These are phyloP conservation scores for Xylaria sp. DNA, from an alignment of 495 filamentous ascomycete species.

Conservation along the genomic window DNA sequence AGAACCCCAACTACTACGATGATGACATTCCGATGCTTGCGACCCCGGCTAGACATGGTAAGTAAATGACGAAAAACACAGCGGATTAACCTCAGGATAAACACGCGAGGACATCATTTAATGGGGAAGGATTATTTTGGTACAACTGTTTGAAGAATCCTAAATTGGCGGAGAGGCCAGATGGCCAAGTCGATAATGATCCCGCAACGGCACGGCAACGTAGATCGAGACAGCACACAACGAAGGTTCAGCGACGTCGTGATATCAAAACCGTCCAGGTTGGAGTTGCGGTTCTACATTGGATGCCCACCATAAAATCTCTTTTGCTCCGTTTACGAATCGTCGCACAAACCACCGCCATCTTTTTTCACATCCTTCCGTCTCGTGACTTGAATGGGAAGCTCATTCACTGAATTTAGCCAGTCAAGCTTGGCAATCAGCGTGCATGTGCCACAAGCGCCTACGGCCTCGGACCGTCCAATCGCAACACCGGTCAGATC, in stretches of 20 bases:
- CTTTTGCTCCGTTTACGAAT: not conserved
- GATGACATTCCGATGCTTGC: slow-evolving; percentile 8
- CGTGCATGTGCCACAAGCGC: not conserved
- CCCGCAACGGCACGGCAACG: not conserved
- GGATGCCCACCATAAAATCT: not conserved
- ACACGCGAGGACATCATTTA: not conserved
- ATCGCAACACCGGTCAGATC: not conserved
- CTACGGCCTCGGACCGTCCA: not conserved
- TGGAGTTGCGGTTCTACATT: not conserved
- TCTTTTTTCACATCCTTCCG: not conserved
- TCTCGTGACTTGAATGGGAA: not conserved
- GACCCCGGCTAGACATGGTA: slow-evolving; percentile 11
- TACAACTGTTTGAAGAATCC: not conserved
- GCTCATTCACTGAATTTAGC: slow-evolving; percentile 12
- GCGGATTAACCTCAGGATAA: not conserved
- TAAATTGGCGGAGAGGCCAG: slow-evolving; percentile 1
- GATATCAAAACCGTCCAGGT: too few relatives aligned
- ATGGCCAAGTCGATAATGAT: not conserved
- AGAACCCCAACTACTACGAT: slow-evolving; percentile 28
- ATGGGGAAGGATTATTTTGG: not conserved
- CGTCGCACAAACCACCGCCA: not conserved
- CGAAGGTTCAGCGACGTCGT: too few relatives aligned
- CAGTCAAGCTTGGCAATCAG: slow-evolving; percentile 6
- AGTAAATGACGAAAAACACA: not conserved
- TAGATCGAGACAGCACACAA: not conserved